Evolutionary conservation across 192 early-diverging fungal genomes (phyloP).

Genomic region (Kappamyces sp.): DNA sequence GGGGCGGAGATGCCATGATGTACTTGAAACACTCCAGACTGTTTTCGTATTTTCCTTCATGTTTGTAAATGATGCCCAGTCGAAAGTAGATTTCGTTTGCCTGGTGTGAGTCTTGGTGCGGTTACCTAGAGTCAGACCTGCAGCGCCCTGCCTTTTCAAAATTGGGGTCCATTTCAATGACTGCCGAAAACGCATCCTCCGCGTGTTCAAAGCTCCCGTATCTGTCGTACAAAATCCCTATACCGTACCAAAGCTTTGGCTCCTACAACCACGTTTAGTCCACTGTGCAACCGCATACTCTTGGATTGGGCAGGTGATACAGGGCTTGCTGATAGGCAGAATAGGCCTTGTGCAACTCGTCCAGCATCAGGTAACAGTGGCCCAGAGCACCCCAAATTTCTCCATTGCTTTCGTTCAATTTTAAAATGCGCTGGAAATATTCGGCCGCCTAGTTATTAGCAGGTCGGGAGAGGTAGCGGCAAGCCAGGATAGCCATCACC

Average conservation of each 20-base stretch:
- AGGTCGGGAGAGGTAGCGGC: neutral
- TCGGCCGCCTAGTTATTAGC: conserved; percentile 64
- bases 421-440: conserved; percentile 84
- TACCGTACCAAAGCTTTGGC: conserved; percentile 98
- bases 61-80: conserved; percentile 97
- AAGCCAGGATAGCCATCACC: neutral
- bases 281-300: conserved; percentile 43
- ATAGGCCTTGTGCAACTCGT: conserved; percentile 91
- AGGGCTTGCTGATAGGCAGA: conserved; percentile 94
- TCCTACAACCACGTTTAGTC: conserved; percentile 51
- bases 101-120: neutral
- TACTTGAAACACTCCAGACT: conserved; percentile 83
- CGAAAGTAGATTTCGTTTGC: conserved; percentile 97
- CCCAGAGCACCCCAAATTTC: conserved; percentile 94
- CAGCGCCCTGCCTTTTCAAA: conserved; percentile 70
- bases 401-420: conserved; percentile 75
- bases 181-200: conserved; percentile 91
- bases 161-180: conserved; percentile 89
- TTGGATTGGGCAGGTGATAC: conserved; percentile 82
- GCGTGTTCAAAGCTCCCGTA: conserved; percentile 96
- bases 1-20: conserved; percentile 80
- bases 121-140: too few species aligned
- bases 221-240: conserved; percentile 94
- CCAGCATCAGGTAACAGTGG: conserved; percentile 95
- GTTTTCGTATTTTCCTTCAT: conserved; percentile 69